Evolutionary conservation across 805 yeast genomes (phyloP).

Genomic region (Ogataea allantospora): DNA sequence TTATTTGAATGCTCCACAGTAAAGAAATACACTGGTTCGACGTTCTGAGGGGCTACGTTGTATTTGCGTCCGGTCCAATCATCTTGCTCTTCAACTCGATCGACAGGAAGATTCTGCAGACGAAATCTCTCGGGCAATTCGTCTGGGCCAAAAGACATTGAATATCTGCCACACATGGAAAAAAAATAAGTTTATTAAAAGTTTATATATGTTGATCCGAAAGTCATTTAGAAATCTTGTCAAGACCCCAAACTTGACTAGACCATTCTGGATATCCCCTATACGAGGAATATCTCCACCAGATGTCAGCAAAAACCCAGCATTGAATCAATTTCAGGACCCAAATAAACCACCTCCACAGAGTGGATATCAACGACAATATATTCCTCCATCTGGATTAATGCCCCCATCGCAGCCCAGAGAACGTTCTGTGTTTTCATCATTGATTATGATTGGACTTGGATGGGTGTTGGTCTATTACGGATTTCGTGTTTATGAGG

Average conservation of each 20-base stretch:
- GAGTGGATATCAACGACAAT: slow-evolving; percentile 1
- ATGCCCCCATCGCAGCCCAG: neutral
- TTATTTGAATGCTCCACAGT: slow-evolving; percentile 11
- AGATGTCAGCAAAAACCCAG: slow-evolving; percentile 23
- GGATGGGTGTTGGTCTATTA: neutral
- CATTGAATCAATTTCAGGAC: slow-evolving; percentile 27
- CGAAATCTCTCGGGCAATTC: slow-evolving; percentile 42
- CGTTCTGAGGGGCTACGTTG: slow-evolving; percentile 62
- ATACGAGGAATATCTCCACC: neutral
- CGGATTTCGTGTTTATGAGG: slow-evolving; percentile 3
- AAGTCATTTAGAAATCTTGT: neutral
- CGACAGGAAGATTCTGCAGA: slow-evolving; percentile 26
- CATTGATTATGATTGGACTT: neutral
- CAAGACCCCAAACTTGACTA: neutral
- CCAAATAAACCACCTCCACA: slow-evolving; percentile 18
- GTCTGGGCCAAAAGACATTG: slow-evolving; percentile 37
- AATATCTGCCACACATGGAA: slow-evolving; percentile 37
- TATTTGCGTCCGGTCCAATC: slow-evolving; percentile 38
- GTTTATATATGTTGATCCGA: neutral
- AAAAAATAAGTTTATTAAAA: neutral
- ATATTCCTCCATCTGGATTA: neutral
- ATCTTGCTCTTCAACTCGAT: slow-evolving; percentile 23
- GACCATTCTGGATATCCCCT: neutral
- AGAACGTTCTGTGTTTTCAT: neutral
- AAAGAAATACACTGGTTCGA: slow-evolving; percentile 41